A percentile compares a stretch with the other conserved stretches of the same genome.
phyloP scores from a whole-genome alignment of 2,329 filamentous ascomycete genomes.

The Knufia fluminis region DNA sequence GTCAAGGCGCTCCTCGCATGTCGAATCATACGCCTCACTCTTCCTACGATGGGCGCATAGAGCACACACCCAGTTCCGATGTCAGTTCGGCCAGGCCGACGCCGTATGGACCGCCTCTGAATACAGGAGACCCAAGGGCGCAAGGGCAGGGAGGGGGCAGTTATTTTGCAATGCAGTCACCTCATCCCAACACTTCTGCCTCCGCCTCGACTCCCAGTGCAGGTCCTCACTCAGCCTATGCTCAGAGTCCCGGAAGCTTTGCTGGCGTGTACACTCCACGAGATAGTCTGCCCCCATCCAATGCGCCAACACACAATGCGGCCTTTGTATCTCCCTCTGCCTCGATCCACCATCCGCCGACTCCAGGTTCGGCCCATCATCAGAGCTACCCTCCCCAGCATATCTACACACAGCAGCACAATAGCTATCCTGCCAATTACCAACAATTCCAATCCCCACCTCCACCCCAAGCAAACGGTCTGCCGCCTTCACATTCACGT shows the following conservation, averaged over 20 bases:
- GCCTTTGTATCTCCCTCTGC: slow-evolving; percentile 20
- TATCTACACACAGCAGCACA: slow-evolving; percentile 14
- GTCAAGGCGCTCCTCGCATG: slow-evolving; percentile 18
- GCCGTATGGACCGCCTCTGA: slow-evolving; percentile 15
- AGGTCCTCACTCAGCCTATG: slow-evolving; percentile 16
- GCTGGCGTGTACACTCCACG: slow-evolving; percentile 17
- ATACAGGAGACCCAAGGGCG: slow-evolving; percentile 16
- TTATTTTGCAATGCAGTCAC: slow-evolving; percentile 22
- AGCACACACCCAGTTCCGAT: slow-evolving; percentile 3
- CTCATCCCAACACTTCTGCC: slow-evolving; percentile 19
- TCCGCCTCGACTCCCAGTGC: slow-evolving; percentile 17
- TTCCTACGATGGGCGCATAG: slow-evolving; percentile 16
- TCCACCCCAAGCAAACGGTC: background rate
- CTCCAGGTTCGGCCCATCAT: slow-evolving; percentile 18
- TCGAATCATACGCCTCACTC: slow-evolving; percentile 16
- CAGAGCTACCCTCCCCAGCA: slow-evolving; percentile 12
- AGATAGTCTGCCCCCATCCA: slow-evolving; percentile 15
- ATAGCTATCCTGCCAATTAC: slow-evolving; percentile 12
- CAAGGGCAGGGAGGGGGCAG: slow-evolving; percentile 17
- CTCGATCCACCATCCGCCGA: slow-evolving; percentile 16
- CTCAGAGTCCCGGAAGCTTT: slow-evolving; percentile 22
- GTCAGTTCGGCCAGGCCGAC: slow-evolving; percentile 4
- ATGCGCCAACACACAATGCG: slow-evolving; percentile 13
- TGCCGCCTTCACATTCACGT: slow-evolving; percentile 12
- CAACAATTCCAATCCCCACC: slow-evolving; percentile 12